These are phyloP conservation scores for Acanthamoeba sp. DNA, from an alignment of 208 protist genomes.

Conservation along the genomic window DNA sequence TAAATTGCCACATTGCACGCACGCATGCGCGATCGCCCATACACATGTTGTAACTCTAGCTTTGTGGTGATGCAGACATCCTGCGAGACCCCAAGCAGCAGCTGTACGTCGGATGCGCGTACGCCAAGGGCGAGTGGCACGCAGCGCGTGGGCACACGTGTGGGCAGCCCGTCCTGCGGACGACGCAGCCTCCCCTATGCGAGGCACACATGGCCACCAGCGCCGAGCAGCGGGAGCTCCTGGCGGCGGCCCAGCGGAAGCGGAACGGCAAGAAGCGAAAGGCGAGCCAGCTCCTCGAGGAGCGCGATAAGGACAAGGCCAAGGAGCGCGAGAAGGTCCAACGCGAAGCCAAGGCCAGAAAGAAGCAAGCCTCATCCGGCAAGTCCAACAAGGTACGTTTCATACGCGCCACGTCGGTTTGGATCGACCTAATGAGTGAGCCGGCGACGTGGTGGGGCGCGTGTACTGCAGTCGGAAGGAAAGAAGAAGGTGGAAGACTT, in stretches of 20 bases:
- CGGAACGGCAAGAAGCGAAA: constrained; percentile 47
- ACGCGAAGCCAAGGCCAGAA: background rate
- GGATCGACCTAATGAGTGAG: too few relatives aligned
- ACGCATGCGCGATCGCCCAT: background rate
- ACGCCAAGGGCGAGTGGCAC: background rate
- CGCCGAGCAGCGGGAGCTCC: background rate
- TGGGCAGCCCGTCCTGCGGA: background rate
- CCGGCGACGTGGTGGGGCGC: too few relatives aligned
- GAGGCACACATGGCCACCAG: constrained; percentile 25
- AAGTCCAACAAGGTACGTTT: background rate
- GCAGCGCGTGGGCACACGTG: background rate
- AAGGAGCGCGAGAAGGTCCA: background rate
- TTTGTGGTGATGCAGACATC: constrained; percentile 7
- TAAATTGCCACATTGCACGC: background rate
- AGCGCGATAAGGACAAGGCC: constrained; percentile 14
- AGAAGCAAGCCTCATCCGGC: background rate
- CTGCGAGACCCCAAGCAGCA: constrained; percentile 65
- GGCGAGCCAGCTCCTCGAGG: constrained; percentile 17
- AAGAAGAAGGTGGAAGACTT: background rate
- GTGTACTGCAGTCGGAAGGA: background rate
- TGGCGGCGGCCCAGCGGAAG: background rate
- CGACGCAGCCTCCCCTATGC: constrained; percentile 40
- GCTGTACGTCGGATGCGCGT: constrained; percentile 46
- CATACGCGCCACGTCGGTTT: too few relatives aligned
- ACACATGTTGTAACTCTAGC: too few relatives aligned